phyloP scores from a whole-genome alignment of 1,139 yeast genomes.

The Scheffersomyces titani region DNA sequence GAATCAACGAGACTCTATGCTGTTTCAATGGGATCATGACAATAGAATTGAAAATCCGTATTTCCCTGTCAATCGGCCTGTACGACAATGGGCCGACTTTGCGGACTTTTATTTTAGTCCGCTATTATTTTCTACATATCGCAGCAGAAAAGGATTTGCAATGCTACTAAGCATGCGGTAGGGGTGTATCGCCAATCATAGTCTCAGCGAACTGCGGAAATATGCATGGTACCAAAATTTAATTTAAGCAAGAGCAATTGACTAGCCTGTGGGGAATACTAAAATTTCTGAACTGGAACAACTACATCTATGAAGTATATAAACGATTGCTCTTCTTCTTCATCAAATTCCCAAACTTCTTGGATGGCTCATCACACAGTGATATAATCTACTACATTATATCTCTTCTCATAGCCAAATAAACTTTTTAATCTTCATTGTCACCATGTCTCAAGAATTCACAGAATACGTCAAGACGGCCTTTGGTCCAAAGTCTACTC shows the following conservation, averaged over 20 bases:
- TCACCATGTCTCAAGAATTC: constrained; percentile 25
- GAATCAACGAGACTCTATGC: background rate
- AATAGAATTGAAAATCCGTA: background rate
- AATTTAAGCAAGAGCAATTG: background rate
- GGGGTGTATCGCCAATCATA: background rate
- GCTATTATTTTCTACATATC: background rate
- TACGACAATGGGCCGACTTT: background rate
- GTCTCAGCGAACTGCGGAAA: background rate
- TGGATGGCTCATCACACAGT: background rate
- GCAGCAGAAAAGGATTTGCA: background rate
- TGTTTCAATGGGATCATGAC: background rate
- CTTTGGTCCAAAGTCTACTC: constrained; percentile 30
- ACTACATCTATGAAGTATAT: background rate
- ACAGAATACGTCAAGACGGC: constrained; percentile 25
- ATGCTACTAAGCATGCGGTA: background rate
- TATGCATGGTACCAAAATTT: background rate
- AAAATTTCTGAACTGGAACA: background rate
- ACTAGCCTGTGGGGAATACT: background rate
- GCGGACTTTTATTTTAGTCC: background rate
- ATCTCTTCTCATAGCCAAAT: background rate
- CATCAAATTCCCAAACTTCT: background rate
- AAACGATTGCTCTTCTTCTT: background rate
- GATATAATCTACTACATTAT: background rate
- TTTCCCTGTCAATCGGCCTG: background rate
- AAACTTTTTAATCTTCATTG: background rate